Evolutionary conservation across 371 early-diverging fungal genomes (phyloP).

Genomic region (Capniomyces stellatus): DNA sequence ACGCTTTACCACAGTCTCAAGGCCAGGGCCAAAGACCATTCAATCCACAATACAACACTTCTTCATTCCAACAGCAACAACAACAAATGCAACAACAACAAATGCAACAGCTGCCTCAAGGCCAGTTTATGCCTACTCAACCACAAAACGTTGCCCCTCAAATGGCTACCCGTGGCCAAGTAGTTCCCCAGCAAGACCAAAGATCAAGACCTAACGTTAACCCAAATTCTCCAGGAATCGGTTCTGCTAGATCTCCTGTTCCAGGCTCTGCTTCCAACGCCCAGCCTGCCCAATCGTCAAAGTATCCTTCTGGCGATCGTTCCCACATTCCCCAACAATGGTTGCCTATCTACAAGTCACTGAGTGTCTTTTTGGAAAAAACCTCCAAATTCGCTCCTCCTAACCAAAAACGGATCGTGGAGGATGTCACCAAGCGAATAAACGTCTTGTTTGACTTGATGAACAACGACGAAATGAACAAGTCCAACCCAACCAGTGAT

Average conservation of each 20-base stretch:
- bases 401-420: slow-evolving; percentile 43
- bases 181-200: slow-evolving; percentile 22
- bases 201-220: not conserved
- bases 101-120: slow-evolving; percentile 16
- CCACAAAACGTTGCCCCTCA: too few species aligned
- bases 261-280: not conserved
- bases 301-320: slow-evolving; percentile 42
- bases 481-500: slow-evolving; percentile 3
- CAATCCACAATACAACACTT: slow-evolving; percentile 6
- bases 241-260: not conserved
- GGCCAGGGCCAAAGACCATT: too few species aligned
- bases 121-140: slow-evolving; percentile 7
- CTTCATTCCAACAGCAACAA: slow-evolving; percentile 9
- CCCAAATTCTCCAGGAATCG: not conserved
- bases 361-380: slow-evolving; percentile 27
- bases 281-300: slow-evolving; percentile 2
- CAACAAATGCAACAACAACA: slow-evolving; percentile 11
- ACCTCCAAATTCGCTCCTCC: slow-evolving; percentile 36
- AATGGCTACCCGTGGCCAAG: not conserved
- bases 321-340: slow-evolving; percentile 54
- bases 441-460: slow-evolving; percentile 52
- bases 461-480: slow-evolving; percentile 44
- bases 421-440: slow-evolving; percentile 55
- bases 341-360: slow-evolving; percentile 32
- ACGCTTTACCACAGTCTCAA: too few species aligned